A percentile compares a stretch with the other conserved stretches of the same genome.
These are phyloP conservation scores for Alternaria consortialis DNA, from an alignment of 2,329 filamentous ascomycete species.

Conservation along the genomic window DNA sequence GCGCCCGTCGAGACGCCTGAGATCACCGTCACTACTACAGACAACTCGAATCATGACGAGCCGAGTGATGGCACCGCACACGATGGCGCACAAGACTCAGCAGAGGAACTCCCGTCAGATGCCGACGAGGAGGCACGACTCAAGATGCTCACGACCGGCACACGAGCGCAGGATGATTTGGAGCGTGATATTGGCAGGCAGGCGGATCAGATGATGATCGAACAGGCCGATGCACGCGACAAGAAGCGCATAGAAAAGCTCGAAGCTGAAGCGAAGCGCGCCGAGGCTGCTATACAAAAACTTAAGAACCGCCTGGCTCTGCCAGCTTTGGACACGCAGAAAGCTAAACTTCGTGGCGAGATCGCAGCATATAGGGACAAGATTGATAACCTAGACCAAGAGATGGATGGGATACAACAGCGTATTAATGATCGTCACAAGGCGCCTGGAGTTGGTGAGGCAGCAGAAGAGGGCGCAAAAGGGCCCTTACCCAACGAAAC, in stretches of 20 bases:
- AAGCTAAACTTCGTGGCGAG: constrained; percentile 69
- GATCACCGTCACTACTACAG: constrained; percentile 13
- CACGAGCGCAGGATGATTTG: constrained; percentile 86
- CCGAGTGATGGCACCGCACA: constrained; percentile 12
- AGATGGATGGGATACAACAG: constrained; percentile 80
- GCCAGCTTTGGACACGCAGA: constrained; percentile 63
- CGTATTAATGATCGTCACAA: constrained; percentile 80
- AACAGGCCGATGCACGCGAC: constrained; percentile 71
- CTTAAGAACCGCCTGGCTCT: constrained; percentile 66
- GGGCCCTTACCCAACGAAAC: constrained; percentile 79
- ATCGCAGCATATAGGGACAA: constrained; percentile 72
- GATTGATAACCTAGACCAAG: constrained; percentile 71
- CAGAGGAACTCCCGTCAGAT: constrained; percentile 39
- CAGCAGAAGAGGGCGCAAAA: constrained; percentile 58
- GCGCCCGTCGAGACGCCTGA: constrained; percentile 20
- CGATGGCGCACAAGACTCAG: constrained; percentile 20
- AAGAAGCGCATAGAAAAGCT: constrained; percentile 69
- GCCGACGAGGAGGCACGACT: constrained; percentile 55
- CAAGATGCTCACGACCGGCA: constrained; percentile 47
- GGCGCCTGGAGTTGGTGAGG: constrained; percentile 58
- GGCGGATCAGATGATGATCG: constrained; percentile 67
- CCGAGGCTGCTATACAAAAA: constrained; percentile 71
- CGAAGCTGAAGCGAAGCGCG: constrained; percentile 61
- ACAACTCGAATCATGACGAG: constrained; percentile 16
- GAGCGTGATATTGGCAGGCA: constrained; percentile 82